Conservation (phyloP, 163 green algal species). For the Prototheca stagnorum region DNA sequence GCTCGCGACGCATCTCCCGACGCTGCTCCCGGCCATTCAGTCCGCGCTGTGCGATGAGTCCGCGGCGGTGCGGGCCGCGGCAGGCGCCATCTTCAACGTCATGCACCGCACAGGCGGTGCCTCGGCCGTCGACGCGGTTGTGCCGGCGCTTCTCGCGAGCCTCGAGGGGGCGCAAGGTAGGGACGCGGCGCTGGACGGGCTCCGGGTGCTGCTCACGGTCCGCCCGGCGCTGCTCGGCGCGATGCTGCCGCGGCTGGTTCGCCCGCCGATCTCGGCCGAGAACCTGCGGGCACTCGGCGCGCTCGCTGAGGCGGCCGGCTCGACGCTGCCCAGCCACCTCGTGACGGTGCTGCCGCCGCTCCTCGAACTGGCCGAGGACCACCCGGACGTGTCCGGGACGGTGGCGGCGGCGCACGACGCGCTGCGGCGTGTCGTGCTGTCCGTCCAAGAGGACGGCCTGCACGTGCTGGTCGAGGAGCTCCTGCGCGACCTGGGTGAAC, state of each 20-base stretch:
- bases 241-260: constrained; percentile 35
- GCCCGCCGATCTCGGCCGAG: constrained; percentile 20
- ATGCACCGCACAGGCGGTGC: constrained; percentile 55
- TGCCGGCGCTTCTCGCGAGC: constrained; percentile 52
- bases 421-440: constrained; percentile 6
- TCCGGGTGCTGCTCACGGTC: constrained; percentile 69
- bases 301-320: constrained; percentile 55
- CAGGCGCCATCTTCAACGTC: constrained; percentile 61
- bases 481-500: constrained; percentile 55
- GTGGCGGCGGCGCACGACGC: constrained; percentile 17
- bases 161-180: constrained; percentile 13
- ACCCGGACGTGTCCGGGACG: constrained; percentile 16
- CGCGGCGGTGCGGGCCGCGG: constrained; percentile 35
- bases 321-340: constrained; percentile 52
- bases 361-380: constrained; percentile 31
- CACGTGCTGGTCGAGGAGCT: constrained; percentile 65
- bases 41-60: constrained; percentile 67
- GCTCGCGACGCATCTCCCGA: constrained; percentile 54
- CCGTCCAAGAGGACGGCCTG: constrained; percentile 49
- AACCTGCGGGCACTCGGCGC: constrained; percentile 50
- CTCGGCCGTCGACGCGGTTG: constrained; percentile 53
- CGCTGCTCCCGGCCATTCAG: constrained; percentile 70
- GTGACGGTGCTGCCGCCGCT: constrained; percentile 51
- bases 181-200: constrained; percentile 49
- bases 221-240: constrained; percentile 38